Evolutionary conservation across 352 stramenopile genomes (phyloP), one percentile per base, ranked within the genome.

Genomic region (Pythium brachiatum): DNA sequence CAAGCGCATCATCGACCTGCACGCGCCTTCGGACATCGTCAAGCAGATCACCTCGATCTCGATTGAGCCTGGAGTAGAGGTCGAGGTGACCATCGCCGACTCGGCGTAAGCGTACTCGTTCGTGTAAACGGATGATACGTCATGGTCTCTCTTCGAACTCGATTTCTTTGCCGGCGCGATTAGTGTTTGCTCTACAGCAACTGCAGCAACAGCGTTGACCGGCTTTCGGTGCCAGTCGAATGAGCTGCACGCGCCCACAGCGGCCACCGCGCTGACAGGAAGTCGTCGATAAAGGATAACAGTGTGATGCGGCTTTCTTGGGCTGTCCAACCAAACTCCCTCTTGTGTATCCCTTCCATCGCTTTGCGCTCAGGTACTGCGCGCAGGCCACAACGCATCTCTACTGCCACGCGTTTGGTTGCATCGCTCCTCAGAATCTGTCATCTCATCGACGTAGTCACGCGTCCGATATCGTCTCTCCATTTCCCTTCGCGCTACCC

Each of bases 11-110:
- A 98, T 99, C 77, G 97, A 99, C 79, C 83, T 99, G 62, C 90
- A 99, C 79, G 94, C 96, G 60, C 95, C 97, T 50, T 98, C 95
- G 74, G 97, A 99, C 85, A 97, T 99, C 65, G 97, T 99, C 62
- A 99, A 99, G 94, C 93, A 99, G 84, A 99, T 99, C 79, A 99
- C 97, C 59, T 98, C 90, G 68, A 99, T 99, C 86, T 96, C 86
- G 63, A 99, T 99, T 73, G 97, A 99, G 81, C 94, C 97, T 66
- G 97, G 97, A 92, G 97, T 99, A 54, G 96, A 99, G 78, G 95
- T 99, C 72, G 97, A 99, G 81, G 96, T 99, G 64, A 98, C 90
- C 63, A 98, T 98, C 80, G 94, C 95, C 63, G 93, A 98, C 85
- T 92, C 85, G 46, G 81, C 81, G 50, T 94, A 91, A 91, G 72